Base-by-base conservation (phyloP, 148 eudicot species). In the Rhododendron henanense region DNA sequence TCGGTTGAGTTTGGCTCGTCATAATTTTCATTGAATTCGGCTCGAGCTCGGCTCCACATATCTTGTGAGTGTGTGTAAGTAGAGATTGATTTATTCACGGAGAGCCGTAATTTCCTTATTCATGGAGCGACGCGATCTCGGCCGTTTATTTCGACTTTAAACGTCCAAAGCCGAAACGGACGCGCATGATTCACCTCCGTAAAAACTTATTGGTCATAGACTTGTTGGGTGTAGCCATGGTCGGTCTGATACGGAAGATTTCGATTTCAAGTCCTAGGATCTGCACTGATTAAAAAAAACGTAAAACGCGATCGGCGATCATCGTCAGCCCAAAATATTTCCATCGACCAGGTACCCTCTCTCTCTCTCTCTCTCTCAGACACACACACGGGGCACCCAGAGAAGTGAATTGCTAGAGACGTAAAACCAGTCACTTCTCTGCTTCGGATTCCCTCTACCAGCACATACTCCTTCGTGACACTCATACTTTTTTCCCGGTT, bases 71-170 rank as follows among this genome's bases (percentile, higher is more conserved):
- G 1, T 41, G 0, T 5, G 0, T 5, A 41, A 5, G 6, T 41
- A 5, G 6, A 41, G 6, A 41, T 5, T 41, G 44, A 5, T 4
- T 6, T 41, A 41, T 6, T 41, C 45, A 6, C 6, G 6, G 1
- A 41, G 45, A 8, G 5, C 45, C 6, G 45, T 41, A 8, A 41
- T 41, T 41, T 0, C 0, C 5, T 41, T 41, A 41, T 41, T 41
- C 7, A 6, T 7, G 1, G 6, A 5, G 1, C 0, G 5, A 0
- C 45, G 6, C 45, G 0, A 41, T 41, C 7, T 41, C 45, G 1
- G 0, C 0, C 0, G 1, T 41, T 0, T 41, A 0, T 41, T 41
- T 41, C 7, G 1, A 0, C 1, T 41, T 41, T 0, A 41, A 7
- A 41, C 1, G 8, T 6, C 0, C 45, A 6, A 41, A 41, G 0